A percentile compares a stretch with the other conserved stretches of the same genome.
Evolutionary conservation across 2,329 filamentous ascomycete species (phyloP).

Genomic region (Fonsecaea nubica): DNA sequence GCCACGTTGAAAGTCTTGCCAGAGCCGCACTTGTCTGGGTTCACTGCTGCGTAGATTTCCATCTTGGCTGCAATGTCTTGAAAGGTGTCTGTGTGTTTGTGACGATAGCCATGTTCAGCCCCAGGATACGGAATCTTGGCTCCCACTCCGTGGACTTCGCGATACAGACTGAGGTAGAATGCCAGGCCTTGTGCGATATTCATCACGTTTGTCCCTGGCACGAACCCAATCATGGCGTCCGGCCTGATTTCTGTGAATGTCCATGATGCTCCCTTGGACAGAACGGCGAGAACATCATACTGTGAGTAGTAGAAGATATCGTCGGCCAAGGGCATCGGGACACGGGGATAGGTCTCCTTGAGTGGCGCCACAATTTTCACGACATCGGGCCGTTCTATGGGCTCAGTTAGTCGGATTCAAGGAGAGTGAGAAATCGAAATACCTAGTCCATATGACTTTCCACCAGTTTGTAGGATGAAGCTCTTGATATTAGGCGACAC

Average conservation of each 20-base stretch:
- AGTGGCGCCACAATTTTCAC: constrained; percentile 45
- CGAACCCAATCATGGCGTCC: constrained; percentile 45
- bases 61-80: constrained; percentile 42
- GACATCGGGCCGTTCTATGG: constrained; percentile 43
- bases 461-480: constrained; percentile 47
- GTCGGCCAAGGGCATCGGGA: constrained; percentile 41
- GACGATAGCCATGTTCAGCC: constrained; percentile 36
- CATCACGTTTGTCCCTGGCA: constrained; percentile 43
- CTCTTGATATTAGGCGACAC: constrained; percentile 44
- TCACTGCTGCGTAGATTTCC: constrained; percentile 43
- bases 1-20: constrained; percentile 43
- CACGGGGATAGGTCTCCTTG: constrained; percentile 43
- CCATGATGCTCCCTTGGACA: constrained; percentile 43
- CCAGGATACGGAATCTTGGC: constrained; percentile 43
- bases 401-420: not conserved
- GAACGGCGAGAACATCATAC: constrained; percentile 38
- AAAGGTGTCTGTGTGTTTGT: constrained; percentile 42
- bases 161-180: constrained; percentile 44
- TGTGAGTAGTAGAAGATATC: constrained; percentile 45
- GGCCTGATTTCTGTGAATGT: constrained; percentile 48
- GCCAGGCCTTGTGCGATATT: constrained; percentile 44
- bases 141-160: constrained; percentile 39
- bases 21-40: constrained; percentile 39
- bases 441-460: constrained; percentile 49
- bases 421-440: not conserved